Evolutionary conservation across 2,329 filamentous ascomycete species (phyloP), one percentile per base, ranked within the genome.

Genomic region (Calonectria hongkongensis): DNA sequence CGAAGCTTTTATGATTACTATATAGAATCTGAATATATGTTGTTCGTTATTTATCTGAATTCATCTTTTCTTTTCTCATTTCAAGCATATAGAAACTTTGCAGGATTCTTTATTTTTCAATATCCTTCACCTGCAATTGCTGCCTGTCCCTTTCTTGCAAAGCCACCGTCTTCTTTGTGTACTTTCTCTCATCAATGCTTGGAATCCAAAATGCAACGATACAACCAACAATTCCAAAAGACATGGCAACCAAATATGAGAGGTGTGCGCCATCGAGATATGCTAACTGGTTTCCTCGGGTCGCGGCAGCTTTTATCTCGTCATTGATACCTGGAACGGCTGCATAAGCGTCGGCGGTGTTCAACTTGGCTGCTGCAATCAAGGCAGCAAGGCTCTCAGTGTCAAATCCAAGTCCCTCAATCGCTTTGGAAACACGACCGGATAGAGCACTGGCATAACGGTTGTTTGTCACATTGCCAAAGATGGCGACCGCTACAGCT

Each of bases 101-200:
- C n/a, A n/a, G n/a, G n/a, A n/a, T n/a, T n/a, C n/a, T n/a, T n/a
- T n/a, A n/a, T n/a, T n/a, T n/a, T 27, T 54, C 51, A 1, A 71
- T 10, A 16, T 67, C 60, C 7, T 63, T 71, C 12, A 62, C 39
- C 45, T 67, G 36, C 27, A 71, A 39, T 13, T 36, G 60, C 25
- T 67, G 33, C 5, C 63, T 47, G 25, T 71, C 69, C 9, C 47
- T 66, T 18, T 72, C 70, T 27, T 72, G 70, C 41, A 72, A 33
- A 5, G 70, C 70, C 7, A 72, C 65, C 9, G 70, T 72, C 56
- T 72, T 72, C 18, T 72, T 72, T 25, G 70, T 72, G n/a, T 72
- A 72, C 50, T 72, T 72, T 33, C 70, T 60, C 21, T 43, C 27
- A 5, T 72, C 70, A 15, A 72, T 72, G 16, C 65, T 72, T 10